These are phyloP conservation scores for Xylaria telfairii DNA, from an alignment of 495 filamentous ascomycete genomes.

Conservation along the genomic window DNA sequence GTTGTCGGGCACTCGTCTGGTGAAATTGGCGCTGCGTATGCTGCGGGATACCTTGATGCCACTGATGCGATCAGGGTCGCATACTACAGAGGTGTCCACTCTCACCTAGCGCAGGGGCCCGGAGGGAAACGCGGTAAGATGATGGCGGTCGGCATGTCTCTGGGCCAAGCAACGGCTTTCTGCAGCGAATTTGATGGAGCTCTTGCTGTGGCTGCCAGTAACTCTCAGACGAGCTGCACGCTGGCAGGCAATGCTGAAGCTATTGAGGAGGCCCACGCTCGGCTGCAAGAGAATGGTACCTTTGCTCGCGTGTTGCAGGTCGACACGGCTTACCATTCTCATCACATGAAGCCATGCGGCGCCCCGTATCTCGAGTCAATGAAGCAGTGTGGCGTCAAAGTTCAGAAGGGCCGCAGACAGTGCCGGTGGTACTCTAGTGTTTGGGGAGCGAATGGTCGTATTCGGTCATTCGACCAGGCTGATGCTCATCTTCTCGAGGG, in stretches of 20 bases:
- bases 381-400: conserved; percentile 20
- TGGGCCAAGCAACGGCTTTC: conserved; percentile 45
- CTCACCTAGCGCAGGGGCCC: conserved; percentile 21
- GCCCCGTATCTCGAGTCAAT: conserved; percentile 32
- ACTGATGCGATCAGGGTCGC: conserved; percentile 32
- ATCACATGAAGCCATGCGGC: conserved; percentile 47
- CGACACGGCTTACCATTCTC: conserved; percentile 57
- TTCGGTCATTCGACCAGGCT: conserved; percentile 27
- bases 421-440: conserved; percentile 35
- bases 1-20: conserved; percentile 64
- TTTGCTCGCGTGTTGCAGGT: conserved; percentile 45
- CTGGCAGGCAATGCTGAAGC: conserved; percentile 47
- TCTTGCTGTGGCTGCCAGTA: conserved; percentile 48
- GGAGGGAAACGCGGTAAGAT: conserved; percentile 46
- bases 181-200: conserved; percentile 40
- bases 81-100: conserved; percentile 46
- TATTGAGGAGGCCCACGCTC: conserved; percentile 34
- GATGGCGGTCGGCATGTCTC: conserved; percentile 53
- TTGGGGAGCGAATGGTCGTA: conserved; percentile 17
- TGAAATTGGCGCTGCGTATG: conserved; percentile 58
- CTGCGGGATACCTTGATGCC: conserved; percentile 44
- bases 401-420: conserved; percentile 30
- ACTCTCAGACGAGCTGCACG: conserved; percentile 50
- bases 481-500: conserved; percentile 25
- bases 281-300: conserved; percentile 33